Evolutionary conservation across 257 asterid species (phyloP).

Genomic region (Dorcoceras hygrometricum): DNA sequence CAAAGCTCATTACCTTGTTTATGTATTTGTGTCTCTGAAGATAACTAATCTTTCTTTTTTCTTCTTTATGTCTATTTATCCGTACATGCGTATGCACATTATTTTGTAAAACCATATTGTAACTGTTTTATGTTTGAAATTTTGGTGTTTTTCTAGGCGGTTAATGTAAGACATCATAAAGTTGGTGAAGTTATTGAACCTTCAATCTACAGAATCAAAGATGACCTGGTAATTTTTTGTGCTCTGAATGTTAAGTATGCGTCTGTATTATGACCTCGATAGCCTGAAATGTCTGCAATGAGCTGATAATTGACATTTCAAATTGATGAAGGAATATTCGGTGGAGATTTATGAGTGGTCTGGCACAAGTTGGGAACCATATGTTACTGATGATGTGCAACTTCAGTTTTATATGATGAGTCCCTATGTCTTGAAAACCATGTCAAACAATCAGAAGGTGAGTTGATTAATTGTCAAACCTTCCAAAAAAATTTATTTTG

Average conservation of each 20-base stretch:
- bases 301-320: slow-evolving; percentile 21
- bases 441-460: slow-evolving; percentile 79
- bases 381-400: slow-evolving; percentile 85
- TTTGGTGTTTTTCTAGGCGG: slow-evolving; percentile 50
- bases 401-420: slow-evolving; percentile 97
- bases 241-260: slow-evolving; percentile 17
- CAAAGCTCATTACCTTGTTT: background rate
- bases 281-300: slow-evolving; percentile 6
- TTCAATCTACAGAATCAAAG: slow-evolving; percentile 83
- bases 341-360: slow-evolving; percentile 90
- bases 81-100: background rate
- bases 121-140: slow-evolving; percentile 12
- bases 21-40: background rate
- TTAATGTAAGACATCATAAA: slow-evolving; percentile 69
- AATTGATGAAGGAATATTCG: slow-evolving; percentile 60
- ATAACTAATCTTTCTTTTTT: background rate
- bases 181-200: slow-evolving; percentile 85
- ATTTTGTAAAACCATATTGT: background rate
- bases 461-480: slow-evolving; percentile 1
- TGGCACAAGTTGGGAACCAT: slow-evolving; percentile 84
- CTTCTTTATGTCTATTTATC: background rate
- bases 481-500: slow-evolving; percentile 3
- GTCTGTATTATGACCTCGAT: slow-evolving; percentile 12
- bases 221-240: slow-evolving; percentile 61
- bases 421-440: slow-evolving; percentile 80